phyloP scores from a whole-genome alignment of 805 yeast species.

The Lachancea mirantina region DNA sequence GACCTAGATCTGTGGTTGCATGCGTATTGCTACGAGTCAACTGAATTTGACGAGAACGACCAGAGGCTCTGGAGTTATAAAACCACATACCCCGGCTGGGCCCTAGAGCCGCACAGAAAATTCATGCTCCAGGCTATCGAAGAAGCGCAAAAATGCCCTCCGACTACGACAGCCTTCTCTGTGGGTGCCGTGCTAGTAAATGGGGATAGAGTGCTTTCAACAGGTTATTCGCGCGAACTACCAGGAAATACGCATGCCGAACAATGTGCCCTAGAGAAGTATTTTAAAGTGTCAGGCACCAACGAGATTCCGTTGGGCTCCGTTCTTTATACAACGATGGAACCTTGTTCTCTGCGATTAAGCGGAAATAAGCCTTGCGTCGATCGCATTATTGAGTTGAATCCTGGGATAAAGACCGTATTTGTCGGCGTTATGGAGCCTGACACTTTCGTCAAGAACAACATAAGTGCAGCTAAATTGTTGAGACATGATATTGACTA shows the following conservation, averaged over 20 bases:
- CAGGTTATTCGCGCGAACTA: slow-evolving; percentile 85
- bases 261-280: slow-evolving; percentile 84
- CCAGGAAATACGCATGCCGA: slow-evolving; percentile 98
- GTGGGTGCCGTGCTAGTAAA: slow-evolving; percentile 86
- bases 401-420: slow-evolving; percentile 52
- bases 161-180: slow-evolving; percentile 78
- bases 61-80: slow-evolving; percentile 58
- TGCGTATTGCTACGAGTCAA: slow-evolving; percentile 72
- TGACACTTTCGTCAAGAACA: slow-evolving; percentile 73
- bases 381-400: slow-evolving; percentile 58
- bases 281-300: slow-evolving; percentile 34
- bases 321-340: slow-evolving; percentile 91
- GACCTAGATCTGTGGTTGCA: slow-evolving; percentile 89
- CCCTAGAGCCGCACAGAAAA: slow-evolving; percentile 46
- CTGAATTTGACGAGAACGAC: slow-evolving; percentile 25
- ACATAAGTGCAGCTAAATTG: slow-evolving; percentile 53
- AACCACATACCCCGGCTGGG: slow-evolving; percentile 82
- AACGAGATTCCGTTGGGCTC: slow-evolving; percentile 62
- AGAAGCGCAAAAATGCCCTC: slow-evolving; percentile 74
- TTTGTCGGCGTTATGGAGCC: slow-evolving; percentile 94
- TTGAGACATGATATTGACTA: slow-evolving; percentile 57
- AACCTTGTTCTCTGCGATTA: slow-evolving; percentile 83
- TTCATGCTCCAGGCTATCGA: slow-evolving; percentile 72
- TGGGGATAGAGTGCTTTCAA: slow-evolving; percentile 55
- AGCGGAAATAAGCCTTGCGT: slow-evolving; percentile 90